phyloP scores from a whole-genome alignment of 192 early-diverging fungal species.

The Umbelopsis vinacea region DNA sequence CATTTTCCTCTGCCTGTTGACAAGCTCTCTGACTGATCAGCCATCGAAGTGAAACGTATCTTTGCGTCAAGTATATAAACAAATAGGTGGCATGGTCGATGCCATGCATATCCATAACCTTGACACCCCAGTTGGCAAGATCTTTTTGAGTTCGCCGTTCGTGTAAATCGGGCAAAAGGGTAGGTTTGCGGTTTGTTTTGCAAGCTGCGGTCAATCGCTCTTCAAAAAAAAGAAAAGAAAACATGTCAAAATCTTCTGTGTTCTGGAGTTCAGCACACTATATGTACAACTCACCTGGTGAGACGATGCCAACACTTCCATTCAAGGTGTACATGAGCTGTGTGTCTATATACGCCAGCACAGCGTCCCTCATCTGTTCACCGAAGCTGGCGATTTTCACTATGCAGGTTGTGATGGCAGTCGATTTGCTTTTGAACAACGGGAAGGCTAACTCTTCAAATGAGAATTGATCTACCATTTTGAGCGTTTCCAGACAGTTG shows the following conservation, averaged over 20 bases:
- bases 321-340: constrained; percentile 29
- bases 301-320: constrained; percentile 30
- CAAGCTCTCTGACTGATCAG: constrained; percentile 27
- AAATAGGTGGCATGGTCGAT: constrained; percentile 15
- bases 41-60: constrained; percentile 34
- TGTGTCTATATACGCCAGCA: neutral
- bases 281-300: constrained; percentile 23
- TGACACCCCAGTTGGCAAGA: constrained; percentile 28
- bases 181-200: neutral
- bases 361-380: neutral
- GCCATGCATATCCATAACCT: constrained; percentile 19
- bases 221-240: neutral
- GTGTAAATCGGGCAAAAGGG: constrained; percentile 19
- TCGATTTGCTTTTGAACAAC: constrained; percentile 15
- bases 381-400: neutral
- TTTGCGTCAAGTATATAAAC: constrained; percentile 38
- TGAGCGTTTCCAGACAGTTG: constrained; percentile 23
- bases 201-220: neutral
- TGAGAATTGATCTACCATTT: constrained; percentile 23
- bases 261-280: neutral
- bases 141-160: constrained; percentile 40
- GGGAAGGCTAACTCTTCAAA: constrained; percentile 22
- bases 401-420: neutral
- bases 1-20: constrained; percentile 36
- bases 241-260: neutral